phyloP scores from a whole-genome alignment of 2,329 filamentous ascomycete species.

The Penicillium brevicompactum region DNA sequence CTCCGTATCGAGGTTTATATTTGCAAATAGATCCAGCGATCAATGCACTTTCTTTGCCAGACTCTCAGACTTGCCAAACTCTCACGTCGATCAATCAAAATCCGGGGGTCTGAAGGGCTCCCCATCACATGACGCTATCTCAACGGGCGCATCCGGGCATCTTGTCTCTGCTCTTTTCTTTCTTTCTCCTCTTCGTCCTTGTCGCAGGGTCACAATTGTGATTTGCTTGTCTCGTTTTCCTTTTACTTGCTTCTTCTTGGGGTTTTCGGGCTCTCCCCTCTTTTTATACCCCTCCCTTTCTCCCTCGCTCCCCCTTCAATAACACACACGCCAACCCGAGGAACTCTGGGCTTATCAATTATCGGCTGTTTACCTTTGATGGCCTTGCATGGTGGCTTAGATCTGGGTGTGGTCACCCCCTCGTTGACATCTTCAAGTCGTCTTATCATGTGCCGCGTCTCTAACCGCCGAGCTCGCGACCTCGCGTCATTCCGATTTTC shows the following conservation, averaged over 20 bases:
- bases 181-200: background rate
- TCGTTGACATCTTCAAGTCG: conserved; percentile 21
- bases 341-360: conserved; percentile 25
- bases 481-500: conserved; percentile 31
- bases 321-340: conserved; percentile 21
- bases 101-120: conserved; percentile 5
- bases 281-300: conserved; percentile 12
- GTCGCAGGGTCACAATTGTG: background rate
- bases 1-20: background rate
- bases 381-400: conserved; percentile 31
- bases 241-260: conserved; percentile 7
- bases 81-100: background rate
- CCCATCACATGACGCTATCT: conserved; percentile 28
- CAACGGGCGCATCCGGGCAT: conserved; percentile 24
- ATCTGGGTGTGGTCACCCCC: conserved; percentile 27
- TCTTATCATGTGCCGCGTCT: conserved; percentile 37
- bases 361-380: conserved; percentile 22
- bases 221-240: background rate
- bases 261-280: conserved; percentile 5
- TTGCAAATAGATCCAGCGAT: conserved; percentile 9
- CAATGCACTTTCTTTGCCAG: conserved; percentile 2
- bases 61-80: background rate
- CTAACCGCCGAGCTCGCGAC: conserved; percentile 31
- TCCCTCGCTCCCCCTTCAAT: conserved; percentile 19
- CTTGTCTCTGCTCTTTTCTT: conserved; percentile 5